Evolutionary conservation across 805 yeast species (phyloP).

Genomic region (Metschnikowia drakensbergensis): DNA sequence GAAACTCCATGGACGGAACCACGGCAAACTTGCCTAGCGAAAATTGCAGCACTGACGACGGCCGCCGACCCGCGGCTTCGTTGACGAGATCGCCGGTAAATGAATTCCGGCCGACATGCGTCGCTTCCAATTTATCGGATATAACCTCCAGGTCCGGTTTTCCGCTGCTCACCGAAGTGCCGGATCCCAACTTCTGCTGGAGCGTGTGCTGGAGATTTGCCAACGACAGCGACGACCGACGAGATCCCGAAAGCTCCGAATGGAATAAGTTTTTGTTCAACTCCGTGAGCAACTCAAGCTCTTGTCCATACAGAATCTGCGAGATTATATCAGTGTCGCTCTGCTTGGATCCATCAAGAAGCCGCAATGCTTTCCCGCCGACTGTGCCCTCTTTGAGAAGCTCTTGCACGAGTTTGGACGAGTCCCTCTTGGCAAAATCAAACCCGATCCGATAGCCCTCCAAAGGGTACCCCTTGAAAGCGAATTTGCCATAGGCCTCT

Average conservation of each 20-base stretch:
- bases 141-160: background rate
- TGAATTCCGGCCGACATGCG: background rate
- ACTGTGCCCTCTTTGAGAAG: conserved; percentile 16
- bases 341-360: conserved; percentile 21
- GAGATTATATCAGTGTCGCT: conserved; percentile 30
- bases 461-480: conserved; percentile 43
- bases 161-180: conserved; percentile 15
- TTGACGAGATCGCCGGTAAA: background rate
- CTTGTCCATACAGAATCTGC: conserved; percentile 31
- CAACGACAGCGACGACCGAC: conserved; percentile 32
- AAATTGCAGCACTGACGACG: conserved; percentile 23
- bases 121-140: background rate
- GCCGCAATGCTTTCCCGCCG: conserved; percentile 29
- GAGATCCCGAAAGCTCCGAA: conserved; percentile 29
- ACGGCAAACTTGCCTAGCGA: conserved; percentile 31
- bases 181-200: conserved; percentile 6
- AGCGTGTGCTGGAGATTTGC: conserved; percentile 21
- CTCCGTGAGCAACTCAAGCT: conserved; percentile 35
- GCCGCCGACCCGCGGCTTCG: conserved; percentile 14
- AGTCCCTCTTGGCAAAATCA: conserved; percentile 15
- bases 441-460: conserved; percentile 34
- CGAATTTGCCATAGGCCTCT: conserved; percentile 59
- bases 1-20: conserved; percentile 22
- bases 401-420: conserved; percentile 20
- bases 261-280: conserved; percentile 33